Evolutionary conservation across 108 stramenopile species (phyloP).

Genomic region (Discostella stelligeroides): DNA sequence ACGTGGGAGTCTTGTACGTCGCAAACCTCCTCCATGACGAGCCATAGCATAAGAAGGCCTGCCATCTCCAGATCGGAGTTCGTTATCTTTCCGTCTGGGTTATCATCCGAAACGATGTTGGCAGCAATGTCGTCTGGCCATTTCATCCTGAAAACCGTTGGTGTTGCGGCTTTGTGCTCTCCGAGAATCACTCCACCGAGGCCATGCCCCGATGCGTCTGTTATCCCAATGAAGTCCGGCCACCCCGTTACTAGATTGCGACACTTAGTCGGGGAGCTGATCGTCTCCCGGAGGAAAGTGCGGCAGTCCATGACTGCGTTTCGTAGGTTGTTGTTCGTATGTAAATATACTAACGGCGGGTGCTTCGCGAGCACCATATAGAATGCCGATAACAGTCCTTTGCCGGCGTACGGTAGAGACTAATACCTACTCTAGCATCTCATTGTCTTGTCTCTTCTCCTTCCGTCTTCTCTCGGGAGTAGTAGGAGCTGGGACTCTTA

Average conservation of each 20-base stretch:
- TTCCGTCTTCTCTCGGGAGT: too few relatives aligned
- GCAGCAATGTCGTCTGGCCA: slow-evolving; percentile 23
- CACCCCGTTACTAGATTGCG: background rate
- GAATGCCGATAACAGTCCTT: background rate
- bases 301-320: background rate
- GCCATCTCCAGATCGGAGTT: slow-evolving; percentile 48
- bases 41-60: slow-evolving; percentile 15
- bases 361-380: background rate
- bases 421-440: too few relatives aligned
- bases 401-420: too few relatives aligned
- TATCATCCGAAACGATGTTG: slow-evolving; percentile 27
- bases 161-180: background rate
- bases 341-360: slow-evolving; percentile 3
- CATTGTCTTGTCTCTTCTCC: too few relatives aligned
- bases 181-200: slow-evolving; percentile 30
- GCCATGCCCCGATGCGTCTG: slow-evolving; percentile 25
- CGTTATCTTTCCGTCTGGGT: slow-evolving; percentile 27
- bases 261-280: background rate
- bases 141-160: slow-evolving; percentile 4
- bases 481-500: too few relatives aligned
- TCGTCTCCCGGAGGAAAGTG: background rate
- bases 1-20: background rate
- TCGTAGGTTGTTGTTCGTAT: background rate
- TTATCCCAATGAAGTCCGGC: slow-evolving; percentile 17
- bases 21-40: background rate